Base-by-base conservation (phyloP, 2,329 filamentous ascomycete species). In the Colletotrichum viniferum region DNA sequence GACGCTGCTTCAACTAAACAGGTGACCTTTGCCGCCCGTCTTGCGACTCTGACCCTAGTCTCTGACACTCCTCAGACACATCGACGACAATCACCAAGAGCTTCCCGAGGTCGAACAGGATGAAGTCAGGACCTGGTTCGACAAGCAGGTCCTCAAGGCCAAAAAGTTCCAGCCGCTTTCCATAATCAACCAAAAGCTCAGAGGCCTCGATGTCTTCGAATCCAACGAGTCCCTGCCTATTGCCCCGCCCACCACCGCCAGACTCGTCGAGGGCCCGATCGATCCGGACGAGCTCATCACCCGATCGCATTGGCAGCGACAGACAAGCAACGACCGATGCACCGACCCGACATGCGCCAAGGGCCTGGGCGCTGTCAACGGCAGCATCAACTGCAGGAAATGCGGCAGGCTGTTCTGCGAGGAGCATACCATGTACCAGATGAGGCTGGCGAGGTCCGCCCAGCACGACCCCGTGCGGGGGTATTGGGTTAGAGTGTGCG, bases 361-460 rank as follows among this genome's bases (percentile, higher is more conserved):
- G 83, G 90, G 92, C 30, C 86, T 99, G 7, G 96, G 95, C 1
- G 90, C 94, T 4, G 90, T 94, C 8, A 96, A 94, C 80, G 95
- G 96, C 21, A 96, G 90, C 80, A 93, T 99, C 80, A 98, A 99
- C 83, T 99, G 97, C 84, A 91, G 97, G 77, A 95, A 96, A 77
- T 99, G 97, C 81, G 97, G 97, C 8, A 93, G 94, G 79, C 86
- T 99, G 55, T 99, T 98, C 82, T 99, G 97, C 84, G 97, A 98
- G 81, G 95, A 96, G 79, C 97, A 99, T 83, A 98, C 97, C 68
- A 98, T 99, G 96, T 99, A 98, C 82, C 96, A 99, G 86, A 98
- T 98, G 94, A 98, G 97, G 87, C 89, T 99, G 13, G 98, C 96
- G 10, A 90, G 96, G 70, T 94, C 96, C 34, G 97, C 97, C 5